A percentile compares a stretch with the other conserved stretches of the same genome.
Conservation (phyloP, 805 yeast genomes). For the Komagataella ulmi region DNA sequence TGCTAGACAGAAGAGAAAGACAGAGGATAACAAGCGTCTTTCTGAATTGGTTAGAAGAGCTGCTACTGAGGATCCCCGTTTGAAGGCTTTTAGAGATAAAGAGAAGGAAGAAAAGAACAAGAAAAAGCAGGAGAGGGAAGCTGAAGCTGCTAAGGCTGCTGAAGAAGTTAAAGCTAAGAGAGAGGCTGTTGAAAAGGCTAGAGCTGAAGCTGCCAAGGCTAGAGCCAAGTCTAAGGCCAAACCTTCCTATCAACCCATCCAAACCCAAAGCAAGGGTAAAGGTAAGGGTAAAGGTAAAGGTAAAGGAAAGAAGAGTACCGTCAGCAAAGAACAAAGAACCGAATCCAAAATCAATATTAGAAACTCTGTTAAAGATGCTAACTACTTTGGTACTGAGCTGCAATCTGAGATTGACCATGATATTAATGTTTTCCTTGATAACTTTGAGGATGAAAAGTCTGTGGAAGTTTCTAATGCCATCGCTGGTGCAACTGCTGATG, state of each 20-base stretch:
- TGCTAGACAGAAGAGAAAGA: slow-evolving; percentile 93
- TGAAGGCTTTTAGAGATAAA: slow-evolving; percentile 81
- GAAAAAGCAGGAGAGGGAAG: slow-evolving; percentile 95
- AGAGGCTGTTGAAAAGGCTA: slow-evolving; percentile 79
- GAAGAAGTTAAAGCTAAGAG: slow-evolving; percentile 78
- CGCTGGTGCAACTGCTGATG: slow-evolving; percentile 37
- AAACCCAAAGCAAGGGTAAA: slow-evolving; percentile 93
- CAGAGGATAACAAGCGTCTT: slow-evolving; percentile 88
- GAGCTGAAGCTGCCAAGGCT: slow-evolving; percentile 58
- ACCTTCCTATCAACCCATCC: slow-evolving; percentile 52
- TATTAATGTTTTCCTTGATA: slow-evolving; percentile 63
- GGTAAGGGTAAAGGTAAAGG: slow-evolving; percentile 53
- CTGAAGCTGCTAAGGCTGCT: slow-evolving; percentile 94
- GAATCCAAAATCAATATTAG: slow-evolving; percentile 30
- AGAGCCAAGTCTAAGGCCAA: slow-evolving; percentile 26
- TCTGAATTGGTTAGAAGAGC: slow-evolving; percentile 83
- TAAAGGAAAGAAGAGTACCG: not conserved
- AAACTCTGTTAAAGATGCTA: slow-evolving; percentile 68
- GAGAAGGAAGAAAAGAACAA: slow-evolving; percentile 92
- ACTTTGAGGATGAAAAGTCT: slow-evolving; percentile 69
- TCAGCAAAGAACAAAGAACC: slow-evolving; percentile 51
- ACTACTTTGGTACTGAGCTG: slow-evolving; percentile 70
- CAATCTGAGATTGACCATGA: slow-evolving; percentile 67
- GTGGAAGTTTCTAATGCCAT: slow-evolving; percentile 49
- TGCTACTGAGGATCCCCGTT: slow-evolving; percentile 85